A percentile compares a stretch with the other conserved stretches of the same genome.
phyloP scores from a whole-genome alignment of 2,329 filamentous ascomycete genomes.

The Colletotrichum godetiae region DNA sequence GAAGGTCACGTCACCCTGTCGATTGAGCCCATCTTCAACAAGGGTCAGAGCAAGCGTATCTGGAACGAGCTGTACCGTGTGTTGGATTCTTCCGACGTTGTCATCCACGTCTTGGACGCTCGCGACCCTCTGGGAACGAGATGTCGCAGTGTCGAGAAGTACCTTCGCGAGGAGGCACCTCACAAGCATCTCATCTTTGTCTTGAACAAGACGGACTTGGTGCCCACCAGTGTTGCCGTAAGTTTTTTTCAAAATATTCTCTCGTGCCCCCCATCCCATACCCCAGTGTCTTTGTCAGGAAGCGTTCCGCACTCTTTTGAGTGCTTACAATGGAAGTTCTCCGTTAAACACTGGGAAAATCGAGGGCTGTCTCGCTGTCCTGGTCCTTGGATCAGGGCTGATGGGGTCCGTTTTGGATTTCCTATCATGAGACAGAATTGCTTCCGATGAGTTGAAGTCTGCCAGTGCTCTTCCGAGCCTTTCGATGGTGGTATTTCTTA shows the following conservation, averaged over 20 bases:
- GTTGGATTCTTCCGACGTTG: constrained; percentile 94
- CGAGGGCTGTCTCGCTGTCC: constrained; percentile 76
- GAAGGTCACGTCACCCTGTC: constrained; percentile 68
- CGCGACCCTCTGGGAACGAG: constrained; percentile 90
- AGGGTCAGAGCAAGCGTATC: constrained; percentile 94
- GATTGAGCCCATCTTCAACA: constrained; percentile 89
- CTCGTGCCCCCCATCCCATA: constrained; percentile 40
- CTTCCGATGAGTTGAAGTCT: constrained; percentile 98
- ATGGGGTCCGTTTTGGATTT: constrained; percentile 89
- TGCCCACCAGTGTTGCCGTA: constrained; percentile 94
- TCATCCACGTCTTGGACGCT: constrained; percentile 94
- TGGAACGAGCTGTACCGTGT: constrained; percentile 98
- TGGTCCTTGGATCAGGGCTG: constrained; percentile 75
- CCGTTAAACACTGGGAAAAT: constrained; percentile 99
- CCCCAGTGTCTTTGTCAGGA: constrained; percentile 89
- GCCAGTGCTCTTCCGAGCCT: constrained; percentile 64
- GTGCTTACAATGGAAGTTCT: constrained; percentile 76
- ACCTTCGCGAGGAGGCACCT: constrained; percentile 90
- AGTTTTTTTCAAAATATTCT: constrained; percentile 60
- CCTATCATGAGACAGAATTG: constrained; percentile 81
- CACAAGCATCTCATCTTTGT: constrained; percentile 96
- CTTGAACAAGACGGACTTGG: constrained; percentile 91
- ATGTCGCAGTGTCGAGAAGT: constrained; percentile 84
- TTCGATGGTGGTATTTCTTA: constrained; percentile 88
- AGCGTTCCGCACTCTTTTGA: constrained; percentile 71